Evolutionary conservation across 148 eudicot genomes (phyloP).

Genomic region (Pharnaceum exiguum): DNA sequence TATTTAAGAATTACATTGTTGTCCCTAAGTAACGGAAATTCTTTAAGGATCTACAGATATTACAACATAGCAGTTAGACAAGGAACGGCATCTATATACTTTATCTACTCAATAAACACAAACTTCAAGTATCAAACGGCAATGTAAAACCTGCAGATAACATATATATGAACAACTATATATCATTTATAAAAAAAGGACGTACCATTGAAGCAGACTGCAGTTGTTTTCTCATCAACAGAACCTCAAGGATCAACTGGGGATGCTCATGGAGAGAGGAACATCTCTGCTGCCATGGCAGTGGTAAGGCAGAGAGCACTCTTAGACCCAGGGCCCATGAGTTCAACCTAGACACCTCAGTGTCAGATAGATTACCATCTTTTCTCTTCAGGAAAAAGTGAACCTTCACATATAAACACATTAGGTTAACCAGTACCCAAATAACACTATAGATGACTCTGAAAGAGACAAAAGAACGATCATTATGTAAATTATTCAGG

Average conservation of each 20-base stretch:
- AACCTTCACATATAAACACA: conserved; percentile 44
- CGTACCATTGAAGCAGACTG: conserved; percentile 94
- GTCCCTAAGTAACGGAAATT: conserved; percentile 78
- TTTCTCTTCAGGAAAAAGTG: conserved; percentile 95
- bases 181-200: neutral
- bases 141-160: neutral
- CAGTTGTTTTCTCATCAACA: conserved; percentile 94
- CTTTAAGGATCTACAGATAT: conserved; percentile 72
- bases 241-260: conserved; percentile 87
- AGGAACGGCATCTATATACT: conserved; percentile 8
- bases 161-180: too few relatives aligned
- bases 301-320: conserved; percentile 86
- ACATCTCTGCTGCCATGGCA: conserved; percentile 99
- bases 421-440: conserved; percentile 7
- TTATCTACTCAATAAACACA: too few relatives aligned
- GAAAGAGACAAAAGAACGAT: neutral
- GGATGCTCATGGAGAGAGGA: conserved; percentile 97
- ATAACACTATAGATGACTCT: neutral
- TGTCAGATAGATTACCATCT: conserved; percentile 81
- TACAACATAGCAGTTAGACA: conserved; percentile 2
- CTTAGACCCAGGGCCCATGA: conserved; percentile 98
- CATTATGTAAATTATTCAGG: neutral
- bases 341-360: conserved; percentile 78
- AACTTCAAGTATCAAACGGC: neutral
- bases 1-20: conserved; percentile 57